Conservation (phyloP, 306 rosid species). For the Sicyos baderoa region DNA sequence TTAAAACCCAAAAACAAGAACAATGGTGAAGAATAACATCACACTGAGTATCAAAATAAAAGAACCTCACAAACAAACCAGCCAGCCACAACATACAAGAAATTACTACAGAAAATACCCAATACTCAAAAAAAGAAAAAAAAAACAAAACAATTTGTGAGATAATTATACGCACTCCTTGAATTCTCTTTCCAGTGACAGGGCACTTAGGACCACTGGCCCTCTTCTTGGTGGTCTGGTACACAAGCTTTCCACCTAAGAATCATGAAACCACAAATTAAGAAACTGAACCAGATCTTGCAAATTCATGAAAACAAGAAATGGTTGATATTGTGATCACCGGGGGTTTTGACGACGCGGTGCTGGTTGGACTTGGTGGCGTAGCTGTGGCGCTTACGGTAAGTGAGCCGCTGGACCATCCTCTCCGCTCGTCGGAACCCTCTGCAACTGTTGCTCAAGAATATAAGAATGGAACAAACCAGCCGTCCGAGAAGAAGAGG, state of each 20-base stretch:
- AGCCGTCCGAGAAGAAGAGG: rapidly evolving
- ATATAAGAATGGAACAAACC: slow-evolving; percentile 11
- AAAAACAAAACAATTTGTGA: neutral
- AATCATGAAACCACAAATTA: neutral
- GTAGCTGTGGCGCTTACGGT: too few relatives aligned
- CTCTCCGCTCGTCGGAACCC: slow-evolving; percentile 10
- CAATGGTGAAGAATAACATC: neutral
- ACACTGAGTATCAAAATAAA: too few relatives aligned
- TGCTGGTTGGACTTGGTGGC: too few relatives aligned
- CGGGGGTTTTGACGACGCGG: slow-evolving; percentile 25
- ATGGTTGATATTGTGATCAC: slow-evolving; percentile 22
- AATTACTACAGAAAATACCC: neutral
- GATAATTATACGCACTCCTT: slow-evolving; percentile 51
- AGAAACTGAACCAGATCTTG: neutral
- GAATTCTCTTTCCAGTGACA: slow-evolving; percentile 89
- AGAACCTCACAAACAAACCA: too few relatives aligned
- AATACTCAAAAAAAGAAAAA: neutral
- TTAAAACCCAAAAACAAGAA: neutral
- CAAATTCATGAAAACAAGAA: neutral
- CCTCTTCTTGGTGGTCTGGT: slow-evolving; percentile 79
- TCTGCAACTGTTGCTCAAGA: neutral
- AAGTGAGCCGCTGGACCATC: too few relatives aligned
- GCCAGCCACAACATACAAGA: too few relatives aligned
- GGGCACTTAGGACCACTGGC: slow-evolving; percentile 93
- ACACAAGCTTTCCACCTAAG: slow-evolving; percentile 74